Conservation (phyloP, 768 basidiomycete genomes). For the Cystofilobasidium bisporidii region DNA sequence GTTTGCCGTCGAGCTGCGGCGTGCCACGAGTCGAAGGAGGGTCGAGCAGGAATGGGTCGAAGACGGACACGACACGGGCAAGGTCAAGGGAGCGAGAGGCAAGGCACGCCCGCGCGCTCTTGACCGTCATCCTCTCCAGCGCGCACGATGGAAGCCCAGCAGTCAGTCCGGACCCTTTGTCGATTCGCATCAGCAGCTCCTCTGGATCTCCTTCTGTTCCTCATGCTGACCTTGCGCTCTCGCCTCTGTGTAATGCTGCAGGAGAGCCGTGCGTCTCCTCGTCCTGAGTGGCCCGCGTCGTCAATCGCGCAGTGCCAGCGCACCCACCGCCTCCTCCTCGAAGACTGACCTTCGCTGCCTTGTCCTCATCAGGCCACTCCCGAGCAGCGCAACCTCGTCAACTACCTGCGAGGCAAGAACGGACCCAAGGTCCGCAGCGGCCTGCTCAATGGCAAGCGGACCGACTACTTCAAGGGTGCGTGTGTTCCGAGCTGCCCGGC, state of each 20-base stretch:
- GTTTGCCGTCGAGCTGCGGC: too few species aligned
- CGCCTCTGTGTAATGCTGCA: neutral
- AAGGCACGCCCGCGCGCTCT: too few species aligned
- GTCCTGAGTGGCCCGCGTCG: neutral
- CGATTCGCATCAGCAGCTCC: neutral
- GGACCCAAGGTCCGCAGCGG: conserved; percentile 84
- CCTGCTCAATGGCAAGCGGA: conserved; percentile 81
- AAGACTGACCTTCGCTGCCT: neutral
- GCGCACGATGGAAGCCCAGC: neutral
- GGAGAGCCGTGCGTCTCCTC: neutral
- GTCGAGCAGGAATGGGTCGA: too few species aligned
- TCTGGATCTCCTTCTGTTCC: neutral
- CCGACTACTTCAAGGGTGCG: conserved; percentile 96
- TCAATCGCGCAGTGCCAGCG: neutral
- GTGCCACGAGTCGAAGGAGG: too few species aligned
- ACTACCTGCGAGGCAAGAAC: conserved; percentile 74
- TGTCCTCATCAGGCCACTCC: conserved; percentile 49
- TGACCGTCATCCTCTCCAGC: too few species aligned
- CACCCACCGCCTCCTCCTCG: neutral
- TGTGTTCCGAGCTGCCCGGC: neutral
- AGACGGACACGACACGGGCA: too few species aligned
- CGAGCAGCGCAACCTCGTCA: conserved; percentile 69
- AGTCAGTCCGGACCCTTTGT: too few species aligned
- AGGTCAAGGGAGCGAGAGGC: too few species aligned
- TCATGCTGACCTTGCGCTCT: neutral